Conservation (phyloP, 2,329 filamentous ascomycete species). For the Aureobasidium leucospermi region DNA sequence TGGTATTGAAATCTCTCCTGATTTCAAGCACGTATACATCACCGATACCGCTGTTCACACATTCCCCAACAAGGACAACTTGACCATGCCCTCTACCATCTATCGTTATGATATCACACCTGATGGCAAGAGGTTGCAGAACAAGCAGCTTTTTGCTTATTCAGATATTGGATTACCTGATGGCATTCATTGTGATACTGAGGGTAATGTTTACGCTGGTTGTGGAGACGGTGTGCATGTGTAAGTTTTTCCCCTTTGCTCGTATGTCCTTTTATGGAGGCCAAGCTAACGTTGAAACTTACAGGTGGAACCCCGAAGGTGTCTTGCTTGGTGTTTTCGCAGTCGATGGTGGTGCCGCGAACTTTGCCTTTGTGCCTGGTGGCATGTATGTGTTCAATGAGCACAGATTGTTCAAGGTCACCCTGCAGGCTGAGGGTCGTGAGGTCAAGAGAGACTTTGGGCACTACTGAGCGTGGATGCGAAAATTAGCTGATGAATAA, state of each 20-base stretch:
- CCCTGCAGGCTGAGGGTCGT: conserved; percentile 26
- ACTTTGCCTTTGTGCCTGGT: conserved; percentile 28
- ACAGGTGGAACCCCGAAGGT: conserved; percentile 14
- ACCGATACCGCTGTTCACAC: conserved; percentile 31
- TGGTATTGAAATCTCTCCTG: conserved; percentile 39
- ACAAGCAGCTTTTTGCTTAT: conserved; percentile 16
- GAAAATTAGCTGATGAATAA: too few relatives aligned
- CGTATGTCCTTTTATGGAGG: not conserved
- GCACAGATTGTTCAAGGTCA: conserved; percentile 27
- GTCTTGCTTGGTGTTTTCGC: conserved; percentile 42
- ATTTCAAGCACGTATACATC: conserved; percentile 39
- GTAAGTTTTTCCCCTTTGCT: not conserved
- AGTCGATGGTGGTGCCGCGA: conserved; percentile 32
- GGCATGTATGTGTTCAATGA: conserved; percentile 28
- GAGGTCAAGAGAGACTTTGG: conserved; percentile 28
- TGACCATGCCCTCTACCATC: conserved; percentile 34
- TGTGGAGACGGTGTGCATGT: conserved; percentile 17
- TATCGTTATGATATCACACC: conserved; percentile 36
- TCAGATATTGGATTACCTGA: conserved; percentile 14
- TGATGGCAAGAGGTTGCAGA: conserved; percentile 28
- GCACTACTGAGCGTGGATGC: conserved; percentile 9
- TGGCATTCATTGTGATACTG: conserved; percentile 16
- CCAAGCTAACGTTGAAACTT: not conserved
- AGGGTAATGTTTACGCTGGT: conserved; percentile 16
- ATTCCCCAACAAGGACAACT: conserved; percentile 21